Evolutionary conservation across 2,329 filamentous ascomycete species (phyloP).

Genomic region (Fusarium paranaense): DNA sequence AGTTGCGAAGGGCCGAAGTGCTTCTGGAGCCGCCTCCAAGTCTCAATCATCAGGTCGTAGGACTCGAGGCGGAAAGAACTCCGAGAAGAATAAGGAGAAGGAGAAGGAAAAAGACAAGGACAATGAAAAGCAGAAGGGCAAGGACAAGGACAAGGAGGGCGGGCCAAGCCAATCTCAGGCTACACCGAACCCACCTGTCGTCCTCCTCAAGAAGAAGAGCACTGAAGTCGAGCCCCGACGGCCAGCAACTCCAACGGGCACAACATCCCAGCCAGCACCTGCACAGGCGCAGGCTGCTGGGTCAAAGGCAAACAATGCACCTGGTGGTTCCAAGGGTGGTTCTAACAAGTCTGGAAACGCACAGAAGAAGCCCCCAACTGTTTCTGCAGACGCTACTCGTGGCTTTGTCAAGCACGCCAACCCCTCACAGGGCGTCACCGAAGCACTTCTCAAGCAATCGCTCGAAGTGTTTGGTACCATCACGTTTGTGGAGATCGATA

Average conservation of each 20-base stretch:
- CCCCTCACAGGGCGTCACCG: constrained; percentile 90
- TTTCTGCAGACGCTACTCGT: constrained; percentile 65
- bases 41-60: constrained; percentile 45
- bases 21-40: constrained; percentile 40
- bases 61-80: constrained; percentile 52
- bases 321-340: constrained; percentile 33
- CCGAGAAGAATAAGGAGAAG: constrained; percentile 53
- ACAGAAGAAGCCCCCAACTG: constrained; percentile 49
- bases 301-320: constrained; percentile 35
- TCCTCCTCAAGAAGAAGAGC: constrained; percentile 56
- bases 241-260: constrained; percentile 41
- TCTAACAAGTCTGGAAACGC: constrained; percentile 41
- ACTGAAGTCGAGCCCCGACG: constrained; percentile 41
- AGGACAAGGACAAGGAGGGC: constrained; percentile 41
- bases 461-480: constrained; percentile 81
- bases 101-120: constrained; percentile 46
- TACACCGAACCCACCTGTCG: constrained; percentile 50
- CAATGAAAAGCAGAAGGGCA: constrained; percentile 28
- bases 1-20: constrained; percentile 37
- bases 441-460: constrained; percentile 79
- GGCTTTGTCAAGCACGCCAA: constrained; percentile 88
- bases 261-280: constrained; percentile 40
- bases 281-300: constrained; percentile 48
- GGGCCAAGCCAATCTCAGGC: constrained; percentile 28
- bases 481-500: constrained; percentile 88